phyloP scores from a whole-genome alignment of 2,329 filamentous ascomycete genomes.

The Beauveria bassiana region DNA sequence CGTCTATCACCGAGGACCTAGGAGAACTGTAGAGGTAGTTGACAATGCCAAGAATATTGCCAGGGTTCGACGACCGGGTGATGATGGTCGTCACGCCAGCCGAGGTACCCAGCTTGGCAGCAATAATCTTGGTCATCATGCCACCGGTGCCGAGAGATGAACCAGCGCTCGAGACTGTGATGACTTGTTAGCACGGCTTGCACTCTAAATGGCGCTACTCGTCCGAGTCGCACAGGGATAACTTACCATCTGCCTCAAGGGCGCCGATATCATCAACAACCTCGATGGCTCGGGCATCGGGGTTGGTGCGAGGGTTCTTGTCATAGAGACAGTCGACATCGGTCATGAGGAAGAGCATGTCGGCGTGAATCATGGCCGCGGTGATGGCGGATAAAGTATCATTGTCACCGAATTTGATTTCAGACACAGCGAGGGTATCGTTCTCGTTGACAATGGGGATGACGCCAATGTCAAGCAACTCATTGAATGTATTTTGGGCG shows the following conservation, averaged over 20 bases:
- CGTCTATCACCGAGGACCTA: constrained; percentile 12
- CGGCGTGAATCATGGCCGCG: constrained; percentile 92
- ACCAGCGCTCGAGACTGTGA: constrained; percentile 73
- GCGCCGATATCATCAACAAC: constrained; percentile 83
- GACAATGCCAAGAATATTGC: constrained; percentile 84
- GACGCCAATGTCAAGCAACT: constrained; percentile 87
- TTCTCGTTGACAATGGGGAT: constrained; percentile 99
- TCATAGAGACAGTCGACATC: constrained; percentile 97
- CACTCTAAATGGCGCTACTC: not conserved
- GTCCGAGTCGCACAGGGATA: not conserved
- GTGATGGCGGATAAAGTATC: constrained; percentile 96
- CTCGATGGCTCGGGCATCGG: constrained; percentile 82
- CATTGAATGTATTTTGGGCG: constrained; percentile 88
- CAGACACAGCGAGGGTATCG: constrained; percentile 89
- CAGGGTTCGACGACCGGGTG: constrained; percentile 85
- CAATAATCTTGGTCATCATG: constrained; percentile 96
- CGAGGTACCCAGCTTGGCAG: constrained; percentile 83
- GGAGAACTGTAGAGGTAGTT: constrained; percentile 57
- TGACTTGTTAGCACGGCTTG: constrained; percentile 14
- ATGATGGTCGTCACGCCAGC: constrained; percentile 95
- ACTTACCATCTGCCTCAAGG: constrained; percentile 69
- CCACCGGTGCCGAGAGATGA: constrained; percentile 87
- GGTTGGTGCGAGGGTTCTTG: constrained; percentile 80
- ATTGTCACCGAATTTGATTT: constrained; percentile 99
- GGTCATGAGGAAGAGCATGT: constrained; percentile 97